Evolutionary conservation across 345 rosid species (phyloP).

Genomic region (Nasturtium officinale): DNA sequence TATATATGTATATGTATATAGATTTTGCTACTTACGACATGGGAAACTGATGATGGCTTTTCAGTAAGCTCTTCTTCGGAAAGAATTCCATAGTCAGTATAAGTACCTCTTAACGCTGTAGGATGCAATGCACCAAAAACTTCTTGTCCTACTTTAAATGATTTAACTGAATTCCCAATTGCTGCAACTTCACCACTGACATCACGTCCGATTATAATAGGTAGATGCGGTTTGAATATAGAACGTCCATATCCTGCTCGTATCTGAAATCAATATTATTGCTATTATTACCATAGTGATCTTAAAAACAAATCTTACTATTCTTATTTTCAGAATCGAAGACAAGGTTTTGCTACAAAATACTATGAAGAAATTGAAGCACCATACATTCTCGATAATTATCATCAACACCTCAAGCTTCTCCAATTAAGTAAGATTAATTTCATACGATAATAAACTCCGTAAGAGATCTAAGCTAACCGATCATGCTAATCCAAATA

Average conservation of each 20-base stretch:
- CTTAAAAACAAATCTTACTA: not conserved
- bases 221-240: constrained; percentile 81
- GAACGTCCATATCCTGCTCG: constrained; percentile 97
- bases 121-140: constrained; percentile 99
- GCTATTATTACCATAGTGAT: constrained; percentile 4
- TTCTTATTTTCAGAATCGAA: not conserved
- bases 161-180: constrained; percentile 67
- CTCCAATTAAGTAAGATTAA: not conserved
- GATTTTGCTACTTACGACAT: constrained; percentile 56
- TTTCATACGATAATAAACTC: not conserved
- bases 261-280: constrained; percentile 55
- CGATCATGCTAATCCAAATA: not conserved
- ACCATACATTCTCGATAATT: not conserved
- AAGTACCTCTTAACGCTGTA: constrained; percentile 94
- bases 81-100: constrained; percentile 80
- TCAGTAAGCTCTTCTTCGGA: constrained; percentile 73
- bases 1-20: too few species aligned
- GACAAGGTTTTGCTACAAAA: not conserved
- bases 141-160: constrained; percentile 70
- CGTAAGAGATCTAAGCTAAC: constrained; percentile 12
- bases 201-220: constrained; percentile 92
- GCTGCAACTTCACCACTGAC: constrained; percentile 90
- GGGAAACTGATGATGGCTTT: constrained; percentile 76
- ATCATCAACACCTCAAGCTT: constrained; percentile 5
- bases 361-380: not conserved